Evolutionary conservation across 2,329 filamentous ascomycete genomes (phyloP).

Genomic region (Apiospora kogelbergensis): DNA sequence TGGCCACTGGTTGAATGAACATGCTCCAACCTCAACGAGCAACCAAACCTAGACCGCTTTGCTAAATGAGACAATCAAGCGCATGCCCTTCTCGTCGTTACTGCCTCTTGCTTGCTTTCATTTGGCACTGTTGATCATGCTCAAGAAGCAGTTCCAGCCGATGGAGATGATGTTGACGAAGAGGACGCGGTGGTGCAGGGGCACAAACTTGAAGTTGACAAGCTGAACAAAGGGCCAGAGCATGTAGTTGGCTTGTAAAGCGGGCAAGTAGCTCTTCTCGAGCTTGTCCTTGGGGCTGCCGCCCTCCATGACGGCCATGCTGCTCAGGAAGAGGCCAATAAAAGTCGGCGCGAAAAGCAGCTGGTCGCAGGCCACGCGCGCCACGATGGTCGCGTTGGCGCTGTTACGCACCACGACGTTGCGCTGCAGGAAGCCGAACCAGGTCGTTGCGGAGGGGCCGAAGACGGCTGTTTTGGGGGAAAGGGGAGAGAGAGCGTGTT

Average conservation of each 20-base stretch:
- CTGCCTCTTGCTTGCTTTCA: not conserved
- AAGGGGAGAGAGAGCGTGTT: not conserved
- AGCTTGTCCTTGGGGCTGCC: constrained; percentile 63
- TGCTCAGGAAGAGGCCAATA: constrained; percentile 76
- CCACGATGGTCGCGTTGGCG: constrained; percentile 68
- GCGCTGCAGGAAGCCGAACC: constrained; percentile 78
- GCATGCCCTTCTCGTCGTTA: not conserved
- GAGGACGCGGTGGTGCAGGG: constrained; percentile 78
- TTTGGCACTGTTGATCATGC: constrained; percentile 53
- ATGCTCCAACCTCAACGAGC: not conserved
- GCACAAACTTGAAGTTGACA: constrained; percentile 84
- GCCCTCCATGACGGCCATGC: constrained; percentile 83
- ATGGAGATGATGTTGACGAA: constrained; percentile 81
- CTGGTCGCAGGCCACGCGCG: constrained; percentile 81
- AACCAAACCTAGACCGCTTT: no score
- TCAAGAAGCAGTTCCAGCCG: constrained; percentile 66
- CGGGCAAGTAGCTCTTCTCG: constrained; percentile 66
- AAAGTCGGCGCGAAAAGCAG: constrained; percentile 80
- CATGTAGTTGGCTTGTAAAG: constrained; percentile 81
- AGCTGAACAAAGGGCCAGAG: constrained; percentile 86
- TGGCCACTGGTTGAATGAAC: not conserved
- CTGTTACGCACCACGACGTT: constrained; percentile 66
- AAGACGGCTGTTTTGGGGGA: constrained; percentile 63
- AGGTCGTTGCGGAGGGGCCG: constrained; percentile 82
- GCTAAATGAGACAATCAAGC: no score